phyloP scores from a whole-genome alignment of 441 rosid genomes.

The Brassica balearica region DNA sequence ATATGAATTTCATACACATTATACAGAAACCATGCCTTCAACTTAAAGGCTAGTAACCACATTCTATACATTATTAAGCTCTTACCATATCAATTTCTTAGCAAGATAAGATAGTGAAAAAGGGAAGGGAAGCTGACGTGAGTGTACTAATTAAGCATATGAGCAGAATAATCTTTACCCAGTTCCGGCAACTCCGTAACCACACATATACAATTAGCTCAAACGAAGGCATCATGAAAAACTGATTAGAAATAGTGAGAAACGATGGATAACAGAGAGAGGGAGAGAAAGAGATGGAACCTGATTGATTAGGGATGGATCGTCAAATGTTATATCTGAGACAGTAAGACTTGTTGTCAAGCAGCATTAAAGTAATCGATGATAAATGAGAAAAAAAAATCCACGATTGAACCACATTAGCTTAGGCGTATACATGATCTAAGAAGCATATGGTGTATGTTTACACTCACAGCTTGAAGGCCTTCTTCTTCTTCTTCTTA shows the following conservation, averaged over 20 bases:
- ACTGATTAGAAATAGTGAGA: background rate
- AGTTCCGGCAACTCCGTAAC: background rate
- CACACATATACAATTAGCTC: background rate
- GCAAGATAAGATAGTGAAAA: background rate
- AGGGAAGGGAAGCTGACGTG: background rate
- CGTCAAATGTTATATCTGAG: background rate
- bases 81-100: background rate
- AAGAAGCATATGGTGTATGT: slow-evolving; percentile 26
- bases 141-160: background rate
- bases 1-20: no score
- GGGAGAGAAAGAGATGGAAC: background rate
- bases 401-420: no score
- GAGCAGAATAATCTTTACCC: background rate
- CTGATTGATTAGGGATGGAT: background rate
- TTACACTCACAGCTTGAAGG: slow-evolving; percentile 72
- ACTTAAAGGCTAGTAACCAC: background rate
- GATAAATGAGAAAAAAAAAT: no score
- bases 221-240: background rate
- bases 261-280: no score
- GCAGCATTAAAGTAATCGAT: slow-evolving; percentile 1
- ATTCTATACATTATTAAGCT: slow-evolving; percentile 1
- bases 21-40: no score
- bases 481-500: slow-evolving; percentile 51
- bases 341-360: background rate
- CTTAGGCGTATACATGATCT: slow-evolving; percentile 26